Base-by-base conservation (phyloP, 768 basidiomycete genomes). In the Psilocybe cubensis region DNA sequence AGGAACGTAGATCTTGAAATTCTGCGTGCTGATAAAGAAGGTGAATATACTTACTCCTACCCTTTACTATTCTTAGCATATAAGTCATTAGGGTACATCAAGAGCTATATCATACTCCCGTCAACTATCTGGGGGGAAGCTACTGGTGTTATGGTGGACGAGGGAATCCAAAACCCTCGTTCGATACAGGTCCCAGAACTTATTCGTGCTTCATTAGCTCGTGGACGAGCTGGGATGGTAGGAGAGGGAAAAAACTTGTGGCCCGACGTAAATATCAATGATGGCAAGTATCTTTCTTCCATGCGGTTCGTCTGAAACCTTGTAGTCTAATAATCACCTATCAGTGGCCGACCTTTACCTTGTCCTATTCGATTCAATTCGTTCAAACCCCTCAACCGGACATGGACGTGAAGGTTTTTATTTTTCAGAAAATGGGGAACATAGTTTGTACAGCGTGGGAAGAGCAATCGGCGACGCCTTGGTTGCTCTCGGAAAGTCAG, bases 71-170 rank as follows among this genome's bases (percentile, higher is more conserved):
- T 12, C 1, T 25, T 18, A 35, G 20, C 25, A 28, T 29, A 46
- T 14, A 14, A 40, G 46, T 33, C 2, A 8, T 5, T 5, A 82
- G 83, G 80, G 4, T 83, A 83, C 56, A 69, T 80, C 35, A 79
- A 74, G 61, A 75, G 73, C 5, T 80, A 83, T 65, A 79, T 84
- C 8, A 66, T 86, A 25, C 61, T 79, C 9, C 83, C 83, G 2
- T 74, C 79, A 2, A 85, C 85, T 0, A 83, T 91, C 24, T 89
- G 82, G 62, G 85, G 83, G 42, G 69, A 83, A 33, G 81, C 83
- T 0, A 64, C 63, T 2, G 77, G 77, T 4, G 66, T 65, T 5
- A 74, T 88, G 17, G 79, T 81, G 33, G 76, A 83, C 17, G 65
- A 72, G 5, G 84, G 81, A 8, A 72, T 89, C 31, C 75, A 81